These are phyloP conservation scores for Torulaspora globosa DNA, from an alignment of 1,139 yeast genomes.

Conservation along the genomic window DNA sequence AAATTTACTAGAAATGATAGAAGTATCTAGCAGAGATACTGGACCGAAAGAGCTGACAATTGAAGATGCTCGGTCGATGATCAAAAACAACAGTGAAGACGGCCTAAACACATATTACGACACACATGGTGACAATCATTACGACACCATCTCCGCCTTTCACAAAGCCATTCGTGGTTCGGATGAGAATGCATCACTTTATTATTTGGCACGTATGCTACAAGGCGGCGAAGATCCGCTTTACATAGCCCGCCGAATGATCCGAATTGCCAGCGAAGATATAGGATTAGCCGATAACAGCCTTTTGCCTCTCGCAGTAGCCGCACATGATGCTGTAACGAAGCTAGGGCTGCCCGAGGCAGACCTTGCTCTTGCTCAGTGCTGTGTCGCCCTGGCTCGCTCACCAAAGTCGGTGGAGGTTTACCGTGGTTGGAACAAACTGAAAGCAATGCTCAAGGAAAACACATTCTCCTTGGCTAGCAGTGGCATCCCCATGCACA, in stretches of 20 bases:
- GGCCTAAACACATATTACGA: conserved; percentile 60
- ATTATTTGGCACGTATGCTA: conserved; percentile 81
- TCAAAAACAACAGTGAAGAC: conserved; percentile 36
- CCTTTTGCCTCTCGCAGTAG: conserved; percentile 79
- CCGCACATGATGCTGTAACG: conserved; percentile 82
- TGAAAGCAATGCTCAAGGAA: conserved; percentile 54
- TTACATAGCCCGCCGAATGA: conserved; percentile 87
- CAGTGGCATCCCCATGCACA: conserved; percentile 69
- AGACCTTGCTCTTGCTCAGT: conserved; percentile 83
- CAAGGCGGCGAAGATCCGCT: conserved; percentile 92
- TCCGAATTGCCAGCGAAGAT: conserved; percentile 89
- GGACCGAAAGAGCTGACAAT: conserved; percentile 13
- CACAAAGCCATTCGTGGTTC: conserved; percentile 89
- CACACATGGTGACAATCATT: conserved; percentile 84
- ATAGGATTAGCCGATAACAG: conserved; percentile 78
- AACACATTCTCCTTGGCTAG: conserved; percentile 59
- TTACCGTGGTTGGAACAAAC: conserved; percentile 68
- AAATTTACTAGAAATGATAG: conserved; percentile 64
- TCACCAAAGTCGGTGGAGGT: conserved; percentile 85
- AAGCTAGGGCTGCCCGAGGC: conserved; percentile 97
- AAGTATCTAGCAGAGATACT: conserved; percentile 32
- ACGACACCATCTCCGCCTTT: conserved; percentile 90
- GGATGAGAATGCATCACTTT: conserved; percentile 83
- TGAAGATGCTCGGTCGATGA: conserved; percentile 21
- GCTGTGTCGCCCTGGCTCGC: conserved; percentile 80